Evolutionary conservation across 352 stramenopile genomes (phyloP).

Genomic region (Phytophthora pseudosyringae): DNA sequence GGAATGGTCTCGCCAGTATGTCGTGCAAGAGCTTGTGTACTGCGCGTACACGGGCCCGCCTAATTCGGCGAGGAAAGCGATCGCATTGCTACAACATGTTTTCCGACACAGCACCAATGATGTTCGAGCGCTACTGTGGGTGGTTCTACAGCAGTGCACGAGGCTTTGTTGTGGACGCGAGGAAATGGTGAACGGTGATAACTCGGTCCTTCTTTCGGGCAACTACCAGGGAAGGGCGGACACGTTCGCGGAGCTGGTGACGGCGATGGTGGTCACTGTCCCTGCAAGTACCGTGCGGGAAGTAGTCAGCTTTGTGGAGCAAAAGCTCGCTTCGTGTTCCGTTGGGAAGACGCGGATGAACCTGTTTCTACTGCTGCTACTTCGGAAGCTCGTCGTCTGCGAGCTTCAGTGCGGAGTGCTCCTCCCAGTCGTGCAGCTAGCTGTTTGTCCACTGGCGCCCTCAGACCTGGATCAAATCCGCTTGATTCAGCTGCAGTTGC

Average conservation of each 20-base stretch:
- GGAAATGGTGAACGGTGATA: not conserved
- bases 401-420: conserved; percentile 33
- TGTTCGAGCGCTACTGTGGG: conserved; percentile 46
- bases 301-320: conserved; percentile 49
- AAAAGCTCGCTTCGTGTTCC: conserved; percentile 55
- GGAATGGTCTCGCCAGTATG: conserved; percentile 54
- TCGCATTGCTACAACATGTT: conserved; percentile 46
- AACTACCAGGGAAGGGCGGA: conserved; percentile 39
- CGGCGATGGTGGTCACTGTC: conserved; percentile 40
- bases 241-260: conserved; percentile 56
- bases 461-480: conserved; percentile 44
- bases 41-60: conserved; percentile 44
- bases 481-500: conserved; percentile 58
- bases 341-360: conserved; percentile 49
- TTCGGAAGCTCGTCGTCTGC: conserved; percentile 52
- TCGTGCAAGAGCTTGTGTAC: conserved; percentile 52
- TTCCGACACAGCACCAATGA: conserved; percentile 18
- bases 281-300: conserved; percentile 26
- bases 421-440: conserved; percentile 47
- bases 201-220: not conserved
- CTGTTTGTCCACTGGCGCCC: conserved; percentile 44
- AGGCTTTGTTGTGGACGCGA: conserved; percentile 62
- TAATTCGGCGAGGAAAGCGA: conserved; percentile 28
- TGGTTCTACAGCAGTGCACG: conserved; percentile 63
- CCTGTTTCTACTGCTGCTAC: conserved; percentile 58